These are phyloP conservation scores for Cicer arietinum DNA, from an alignment of 306 rosid genomes.

Conservation along the genomic window DNA sequence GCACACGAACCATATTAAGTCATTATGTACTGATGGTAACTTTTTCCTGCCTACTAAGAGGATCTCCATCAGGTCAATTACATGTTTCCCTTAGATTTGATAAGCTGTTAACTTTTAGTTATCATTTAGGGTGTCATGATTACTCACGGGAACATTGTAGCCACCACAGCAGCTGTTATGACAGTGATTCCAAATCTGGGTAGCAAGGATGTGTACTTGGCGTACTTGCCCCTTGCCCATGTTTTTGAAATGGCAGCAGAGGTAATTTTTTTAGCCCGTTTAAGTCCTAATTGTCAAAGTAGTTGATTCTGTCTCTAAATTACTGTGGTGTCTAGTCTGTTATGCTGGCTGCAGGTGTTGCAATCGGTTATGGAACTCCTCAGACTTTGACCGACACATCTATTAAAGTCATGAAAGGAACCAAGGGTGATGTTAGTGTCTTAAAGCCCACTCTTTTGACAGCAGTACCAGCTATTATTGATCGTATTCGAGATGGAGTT, in stretches of 20 bases:
- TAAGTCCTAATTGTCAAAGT: slow-evolving; percentile 14
- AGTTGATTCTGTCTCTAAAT: slow-evolving; percentile 41
- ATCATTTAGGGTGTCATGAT: slow-evolving; percentile 88
- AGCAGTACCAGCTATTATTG: slow-evolving; percentile 91
- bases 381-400: slow-evolving; percentile 83
- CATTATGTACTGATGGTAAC: background rate
- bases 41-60: slow-evolving; percentile 4
- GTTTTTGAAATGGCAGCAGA: slow-evolving; percentile 96
- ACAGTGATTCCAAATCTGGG: slow-evolving; percentile 72
- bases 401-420: slow-evolving; percentile 84
- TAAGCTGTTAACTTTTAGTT: slow-evolving; percentile 32
- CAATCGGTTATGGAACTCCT: slow-evolving; percentile 83
- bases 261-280: slow-evolving; percentile 53
- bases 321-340: slow-evolving; percentile 71
- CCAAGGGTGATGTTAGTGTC: slow-evolving; percentile 80
- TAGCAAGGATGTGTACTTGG: slow-evolving; percentile 76
- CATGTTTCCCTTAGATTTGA: slow-evolving; percentile 29
- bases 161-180: slow-evolving; percentile 82
- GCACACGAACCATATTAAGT: slow-evolving; percentile 21
- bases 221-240: slow-evolving; percentile 93
- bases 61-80: background rate
- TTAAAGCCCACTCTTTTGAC: slow-evolving; percentile 84
- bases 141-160: slow-evolving; percentile 88
- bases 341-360: slow-evolving; percentile 74
- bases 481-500: slow-evolving; percentile 89